A percentile compares a stretch with the other conserved stretches of the same genome.
phyloP scores from a whole-genome alignment of 257 asterid species.

The Lavandula angustifolia region DNA sequence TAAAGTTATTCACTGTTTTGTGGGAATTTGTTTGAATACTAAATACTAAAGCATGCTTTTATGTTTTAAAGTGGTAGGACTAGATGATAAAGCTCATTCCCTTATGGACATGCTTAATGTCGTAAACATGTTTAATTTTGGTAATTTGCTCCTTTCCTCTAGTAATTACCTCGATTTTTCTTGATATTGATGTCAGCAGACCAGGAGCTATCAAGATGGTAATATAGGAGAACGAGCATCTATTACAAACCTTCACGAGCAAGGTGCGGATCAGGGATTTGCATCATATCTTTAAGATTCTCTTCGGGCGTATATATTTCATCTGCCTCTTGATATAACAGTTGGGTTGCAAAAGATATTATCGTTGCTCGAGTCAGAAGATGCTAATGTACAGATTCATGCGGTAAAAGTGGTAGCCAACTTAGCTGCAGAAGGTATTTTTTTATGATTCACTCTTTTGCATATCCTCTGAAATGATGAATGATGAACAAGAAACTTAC shows the following conservation, averaged over 20 bases:
- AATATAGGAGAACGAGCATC: slow-evolving; percentile 76
- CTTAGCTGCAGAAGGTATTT: slow-evolving; percentile 97
- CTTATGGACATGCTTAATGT: too few relatives aligned
- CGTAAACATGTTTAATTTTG: slow-evolving; percentile 12
- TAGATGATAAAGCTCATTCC: slow-evolving; percentile 8
- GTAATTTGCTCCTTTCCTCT: slow-evolving; percentile 23
- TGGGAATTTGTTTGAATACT: background rate
- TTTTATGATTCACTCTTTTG: slow-evolving; percentile 25
- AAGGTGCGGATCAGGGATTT: slow-evolving; percentile 57
- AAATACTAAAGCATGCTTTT: slow-evolving; percentile 21
- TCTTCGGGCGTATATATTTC: slow-evolving; percentile 25
- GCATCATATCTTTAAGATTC: slow-evolving; percentile 14
- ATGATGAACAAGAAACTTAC: too few relatives aligned
- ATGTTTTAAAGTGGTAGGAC: background rate
- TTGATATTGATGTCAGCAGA: slow-evolving; percentile 43
- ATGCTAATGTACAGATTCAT: slow-evolving; percentile 87
- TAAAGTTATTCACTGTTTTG: background rate
- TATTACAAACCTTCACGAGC: slow-evolving; percentile 91
- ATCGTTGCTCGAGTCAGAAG: slow-evolving; percentile 93
- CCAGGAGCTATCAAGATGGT: slow-evolving; percentile 65
- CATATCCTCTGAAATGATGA: slow-evolving; percentile 22
- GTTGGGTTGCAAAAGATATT: slow-evolving; percentile 97
- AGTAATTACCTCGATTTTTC: slow-evolving; percentile 19
- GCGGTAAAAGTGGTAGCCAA: slow-evolving; percentile 99
- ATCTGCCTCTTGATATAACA: slow-evolving; percentile 38